phyloP scores from a whole-genome alignment of 176 grass and related monocot species.

The Musa beccarii region DNA sequence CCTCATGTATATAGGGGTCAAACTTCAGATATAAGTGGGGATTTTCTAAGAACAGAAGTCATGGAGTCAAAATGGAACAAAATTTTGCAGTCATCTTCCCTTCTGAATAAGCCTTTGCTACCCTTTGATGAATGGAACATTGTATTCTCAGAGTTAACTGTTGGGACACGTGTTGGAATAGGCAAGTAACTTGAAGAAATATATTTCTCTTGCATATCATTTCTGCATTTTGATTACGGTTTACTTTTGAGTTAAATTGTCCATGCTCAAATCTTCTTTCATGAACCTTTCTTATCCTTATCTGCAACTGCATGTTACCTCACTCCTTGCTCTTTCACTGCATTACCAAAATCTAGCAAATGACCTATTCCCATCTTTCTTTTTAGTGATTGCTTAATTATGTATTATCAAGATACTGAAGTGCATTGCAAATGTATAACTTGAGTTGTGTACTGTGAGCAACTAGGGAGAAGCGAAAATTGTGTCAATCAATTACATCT shows the following conservation, averaged over 20 bases:
- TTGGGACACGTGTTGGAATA: conserved; percentile 96
- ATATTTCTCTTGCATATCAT: neutral
- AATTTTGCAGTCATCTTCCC: conserved; percentile 68
- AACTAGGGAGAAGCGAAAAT: too few relatives aligned
- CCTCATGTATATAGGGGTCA: conserved; percentile 57
- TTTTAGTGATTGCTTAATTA: too few relatives aligned
- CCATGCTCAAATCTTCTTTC: conserved; percentile 4
- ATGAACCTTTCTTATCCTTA: conserved; percentile 3
- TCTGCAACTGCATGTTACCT: neutral
- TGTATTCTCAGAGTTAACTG: conserved; percentile 85
- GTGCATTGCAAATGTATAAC: neutral
- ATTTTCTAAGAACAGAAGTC: conserved; percentile 54
- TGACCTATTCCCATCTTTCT: too few relatives aligned
- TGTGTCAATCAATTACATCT: too few relatives aligned
- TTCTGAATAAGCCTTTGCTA: conserved; percentile 79
- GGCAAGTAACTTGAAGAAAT: conserved; percentile 37
- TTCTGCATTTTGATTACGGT: conserved; percentile 4
- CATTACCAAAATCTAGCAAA: neutral
- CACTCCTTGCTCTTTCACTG: neutral
- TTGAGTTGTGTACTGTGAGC: neutral
- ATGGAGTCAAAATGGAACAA: conserved; percentile 77
- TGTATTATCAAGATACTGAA: neutral
- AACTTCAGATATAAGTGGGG: conserved; percentile 41
- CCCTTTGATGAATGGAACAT: conserved; percentile 93
- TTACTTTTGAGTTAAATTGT: neutral